These are phyloP conservation scores for Penicillium sp. DNA, from an alignment of 2,329 filamentous ascomycete species.

Conservation along the genomic window DNA sequence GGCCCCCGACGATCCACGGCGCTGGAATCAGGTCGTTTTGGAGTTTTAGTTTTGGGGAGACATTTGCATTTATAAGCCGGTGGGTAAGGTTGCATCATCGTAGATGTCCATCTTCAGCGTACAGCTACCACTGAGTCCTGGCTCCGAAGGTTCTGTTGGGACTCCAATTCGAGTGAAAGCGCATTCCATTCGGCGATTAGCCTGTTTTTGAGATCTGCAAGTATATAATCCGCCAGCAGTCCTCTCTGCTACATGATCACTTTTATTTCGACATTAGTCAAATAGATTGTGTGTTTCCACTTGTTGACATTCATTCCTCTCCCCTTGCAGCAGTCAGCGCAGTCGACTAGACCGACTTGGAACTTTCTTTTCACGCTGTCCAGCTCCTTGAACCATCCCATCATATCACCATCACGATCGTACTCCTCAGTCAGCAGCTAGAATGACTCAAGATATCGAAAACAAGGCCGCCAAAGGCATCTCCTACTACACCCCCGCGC, in stretches of 20 bases:
- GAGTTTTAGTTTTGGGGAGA: background rate
- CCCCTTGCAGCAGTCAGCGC: background rate
- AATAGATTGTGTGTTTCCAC: too few relatives aligned
- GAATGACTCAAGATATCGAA: slow-evolving; percentile 23
- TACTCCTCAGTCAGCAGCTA: background rate
- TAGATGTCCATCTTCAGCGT: background rate
- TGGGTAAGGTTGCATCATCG: background rate
- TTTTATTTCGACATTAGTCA: too few relatives aligned
- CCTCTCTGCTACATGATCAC: too few relatives aligned
- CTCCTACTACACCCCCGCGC: slow-evolving; percentile 39
- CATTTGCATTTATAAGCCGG: slow-evolving; percentile 1
- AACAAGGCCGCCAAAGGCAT: slow-evolving; percentile 37
- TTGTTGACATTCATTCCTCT: background rate
- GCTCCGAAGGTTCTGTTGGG: too few relatives aligned
- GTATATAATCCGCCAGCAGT: background rate
- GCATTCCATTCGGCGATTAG: too few relatives aligned
- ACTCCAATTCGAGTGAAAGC: too few relatives aligned
- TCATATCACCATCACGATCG: background rate
- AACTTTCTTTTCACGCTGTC: background rate
- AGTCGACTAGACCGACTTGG: too few relatives aligned
- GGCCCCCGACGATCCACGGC: background rate
- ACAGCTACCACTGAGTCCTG: too few relatives aligned
- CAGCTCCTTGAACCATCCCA: background rate
- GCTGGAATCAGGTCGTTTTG: background rate
- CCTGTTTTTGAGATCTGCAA: too few relatives aligned